These are phyloP conservation scores for Thalassiosira mediterranea DNA, from an alignment of 352 stramenopile genomes.

Conservation along the genomic window DNA sequence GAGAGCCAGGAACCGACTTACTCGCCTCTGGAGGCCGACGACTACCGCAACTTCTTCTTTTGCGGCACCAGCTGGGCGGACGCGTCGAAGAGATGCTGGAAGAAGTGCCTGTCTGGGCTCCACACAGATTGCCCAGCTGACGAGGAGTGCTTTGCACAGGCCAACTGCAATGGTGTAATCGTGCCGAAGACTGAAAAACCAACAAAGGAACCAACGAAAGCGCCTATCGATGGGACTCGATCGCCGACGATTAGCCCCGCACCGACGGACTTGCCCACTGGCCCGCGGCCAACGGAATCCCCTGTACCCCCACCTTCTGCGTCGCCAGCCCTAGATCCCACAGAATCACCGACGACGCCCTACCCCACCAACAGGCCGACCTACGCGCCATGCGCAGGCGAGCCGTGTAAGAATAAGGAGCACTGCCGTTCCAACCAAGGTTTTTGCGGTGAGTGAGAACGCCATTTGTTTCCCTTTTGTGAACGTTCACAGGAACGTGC, in stretches of 20 bases:
- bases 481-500: no score
- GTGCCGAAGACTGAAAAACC: slow-evolving; percentile 11
- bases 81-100: slow-evolving; percentile 43
- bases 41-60: slow-evolving; percentile 43
- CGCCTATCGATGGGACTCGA: slow-evolving; percentile 20
- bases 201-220: slow-evolving; percentile 10
- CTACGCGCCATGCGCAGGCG: slow-evolving; percentile 28
- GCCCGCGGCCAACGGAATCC: slow-evolving; percentile 6
- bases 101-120: slow-evolving; percentile 30
- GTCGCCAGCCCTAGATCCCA: slow-evolving; percentile 21
- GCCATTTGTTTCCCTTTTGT: no score
- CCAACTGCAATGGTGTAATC: slow-evolving; percentile 39
- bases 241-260: slow-evolving; percentile 36
- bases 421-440: slow-evolving; percentile 35
- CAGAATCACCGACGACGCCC: slow-evolving; percentile 34
- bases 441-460: no score
- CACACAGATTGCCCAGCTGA: slow-evolving; percentile 44
- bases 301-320: slow-evolving; percentile 11
- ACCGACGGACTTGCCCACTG: slow-evolving; percentile 35
- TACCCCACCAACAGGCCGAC: slow-evolving; percentile 31
- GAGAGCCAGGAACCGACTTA: neutral
- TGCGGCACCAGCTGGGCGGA: slow-evolving; percentile 38
- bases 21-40: slow-evolving; percentile 4
- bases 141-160: slow-evolving; percentile 57
- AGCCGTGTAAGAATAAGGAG: slow-evolving; percentile 37